Evolutionary conservation across 495 filamentous ascomycete genomes (phyloP).

Genomic region (Chlorociboria aeruginascens): DNA sequence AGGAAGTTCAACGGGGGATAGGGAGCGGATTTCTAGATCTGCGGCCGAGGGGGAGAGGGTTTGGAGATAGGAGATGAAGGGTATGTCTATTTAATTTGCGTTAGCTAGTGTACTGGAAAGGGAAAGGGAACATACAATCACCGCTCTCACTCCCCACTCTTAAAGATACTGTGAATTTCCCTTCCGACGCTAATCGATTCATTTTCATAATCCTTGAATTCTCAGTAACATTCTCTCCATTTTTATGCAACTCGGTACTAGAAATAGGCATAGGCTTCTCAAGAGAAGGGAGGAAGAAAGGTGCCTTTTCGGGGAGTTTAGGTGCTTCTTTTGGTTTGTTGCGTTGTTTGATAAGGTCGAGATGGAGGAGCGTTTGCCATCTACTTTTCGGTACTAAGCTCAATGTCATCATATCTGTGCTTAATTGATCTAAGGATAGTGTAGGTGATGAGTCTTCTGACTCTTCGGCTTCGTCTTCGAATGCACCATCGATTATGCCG

Average conservation of each 20-base stretch:
- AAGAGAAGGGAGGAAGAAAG: constrained; percentile 84
- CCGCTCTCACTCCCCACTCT: constrained; percentile 30
- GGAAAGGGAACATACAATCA: constrained; percentile 33
- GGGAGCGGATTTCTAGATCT: constrained; percentile 78
- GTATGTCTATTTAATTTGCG: constrained; percentile 27
- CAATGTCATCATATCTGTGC: constrained; percentile 68
- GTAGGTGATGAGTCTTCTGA: constrained; percentile 31
- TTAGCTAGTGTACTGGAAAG: neutral
- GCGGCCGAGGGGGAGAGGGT: constrained; percentile 66
- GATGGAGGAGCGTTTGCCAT: constrained; percentile 87
- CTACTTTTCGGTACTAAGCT: constrained; percentile 76
- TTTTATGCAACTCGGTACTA: constrained; percentile 8
- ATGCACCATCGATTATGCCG: constrained; percentile 58
- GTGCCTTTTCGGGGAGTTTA: constrained; percentile 85
- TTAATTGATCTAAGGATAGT: constrained; percentile 60
- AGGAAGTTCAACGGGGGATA: constrained; percentile 48
- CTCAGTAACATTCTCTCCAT: constrained; percentile 27
- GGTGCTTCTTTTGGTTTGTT: constrained; percentile 91
- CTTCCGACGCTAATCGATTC: constrained; percentile 22
- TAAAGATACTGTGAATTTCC: constrained; percentile 50
- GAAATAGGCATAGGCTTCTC: constrained; percentile 23
- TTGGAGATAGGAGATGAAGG: constrained; percentile 68
- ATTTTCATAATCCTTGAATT: constrained; percentile 42
- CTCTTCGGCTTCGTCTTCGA: constrained; percentile 40
- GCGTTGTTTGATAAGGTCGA: constrained; percentile 79